These are phyloP conservation scores for Takashimella tepidaria DNA, from an alignment of 1,284 basidiomycete genomes.

Conservation along the genomic window DNA sequence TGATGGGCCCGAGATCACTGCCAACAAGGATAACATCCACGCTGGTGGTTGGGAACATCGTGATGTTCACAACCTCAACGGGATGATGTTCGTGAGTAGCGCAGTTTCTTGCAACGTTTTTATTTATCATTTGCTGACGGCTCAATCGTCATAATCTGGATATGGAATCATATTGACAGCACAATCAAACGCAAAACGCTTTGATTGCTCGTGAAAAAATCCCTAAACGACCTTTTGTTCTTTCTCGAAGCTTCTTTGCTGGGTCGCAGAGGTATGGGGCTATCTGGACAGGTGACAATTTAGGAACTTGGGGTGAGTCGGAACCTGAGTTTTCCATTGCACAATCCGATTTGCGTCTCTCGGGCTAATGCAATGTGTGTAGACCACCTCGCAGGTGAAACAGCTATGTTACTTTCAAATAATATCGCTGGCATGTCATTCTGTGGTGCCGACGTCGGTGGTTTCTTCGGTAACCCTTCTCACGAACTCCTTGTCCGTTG, in stretches of 20 bases:
- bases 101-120: no score
- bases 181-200: conserved; percentile 81
- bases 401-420: conserved; percentile 90
- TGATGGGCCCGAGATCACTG: conserved; percentile 96
- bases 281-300: conserved; percentile 98
- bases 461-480: conserved; percentile 96
- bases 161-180: conserved; percentile 54
- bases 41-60: conserved; percentile 92
- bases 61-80: conserved; percentile 60
- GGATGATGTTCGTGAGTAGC: conserved; percentile 49
- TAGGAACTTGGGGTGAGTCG: conserved; percentile 76
- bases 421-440: conserved; percentile 92
- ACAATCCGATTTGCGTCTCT: no score
- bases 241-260: conserved; percentile 90
- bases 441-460: conserved; percentile 90
- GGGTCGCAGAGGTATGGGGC: conserved; percentile 94
- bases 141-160: no score
- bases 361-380: conserved; percentile 5
- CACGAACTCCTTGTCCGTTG: conserved; percentile 92
- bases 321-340: background rate
- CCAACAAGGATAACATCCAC: conserved; percentile 91
- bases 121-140: background rate
- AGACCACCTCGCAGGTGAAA: conserved; percentile 84
- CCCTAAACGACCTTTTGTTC: conserved; percentile 82
- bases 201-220: conserved; percentile 68